Conservation (phyloP, 2,329 filamentous ascomycete genomes). For the Mycosphaerella sp. region DNA sequence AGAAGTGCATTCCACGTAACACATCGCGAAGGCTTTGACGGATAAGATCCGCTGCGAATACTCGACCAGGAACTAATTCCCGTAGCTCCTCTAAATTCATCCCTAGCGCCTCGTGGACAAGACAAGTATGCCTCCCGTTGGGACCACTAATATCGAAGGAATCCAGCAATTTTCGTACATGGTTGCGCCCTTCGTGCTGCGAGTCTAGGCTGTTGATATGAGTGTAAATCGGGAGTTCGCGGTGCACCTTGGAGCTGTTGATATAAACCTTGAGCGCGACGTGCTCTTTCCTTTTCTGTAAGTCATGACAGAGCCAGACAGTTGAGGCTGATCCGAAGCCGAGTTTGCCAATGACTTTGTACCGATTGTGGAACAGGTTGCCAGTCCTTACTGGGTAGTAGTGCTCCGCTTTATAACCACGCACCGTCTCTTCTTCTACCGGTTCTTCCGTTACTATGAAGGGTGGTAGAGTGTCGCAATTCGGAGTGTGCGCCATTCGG, state of each 20-base stretch:
- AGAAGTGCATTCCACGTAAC: too few relatives aligned
- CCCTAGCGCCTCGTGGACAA: constrained; percentile 19
- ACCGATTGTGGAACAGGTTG: constrained; percentile 31
- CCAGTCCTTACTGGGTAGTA: constrained; percentile 38
- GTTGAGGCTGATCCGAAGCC: constrained; percentile 41
- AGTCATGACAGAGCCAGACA: constrained; percentile 40
- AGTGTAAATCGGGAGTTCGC: constrained; percentile 31
- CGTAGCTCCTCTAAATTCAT: too few relatives aligned
- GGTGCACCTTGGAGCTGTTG: constrained; percentile 26
- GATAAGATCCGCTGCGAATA: too few relatives aligned
- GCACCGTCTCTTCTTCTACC: constrained; percentile 29
- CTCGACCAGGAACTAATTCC: too few relatives aligned
- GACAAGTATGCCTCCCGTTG: constrained; percentile 34
- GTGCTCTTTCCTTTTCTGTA: constrained; percentile 25
- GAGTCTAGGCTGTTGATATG: constrained; percentile 25
- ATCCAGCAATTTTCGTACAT: constrained; percentile 35
- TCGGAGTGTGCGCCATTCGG: too few relatives aligned
- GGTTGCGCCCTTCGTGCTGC: constrained; percentile 27
- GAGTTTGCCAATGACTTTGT: constrained; percentile 40
- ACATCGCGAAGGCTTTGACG: too few relatives aligned
- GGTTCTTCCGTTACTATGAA: too few relatives aligned
- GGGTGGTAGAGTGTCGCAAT: too few relatives aligned
- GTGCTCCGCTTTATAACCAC: constrained; percentile 26
- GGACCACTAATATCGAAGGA: constrained; percentile 32
- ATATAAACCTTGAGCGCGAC: constrained; percentile 35